Evolutionary conservation across 2,329 filamentous ascomycete genomes (phyloP).

Genomic region (Clonostachys chloroleuca): DNA sequence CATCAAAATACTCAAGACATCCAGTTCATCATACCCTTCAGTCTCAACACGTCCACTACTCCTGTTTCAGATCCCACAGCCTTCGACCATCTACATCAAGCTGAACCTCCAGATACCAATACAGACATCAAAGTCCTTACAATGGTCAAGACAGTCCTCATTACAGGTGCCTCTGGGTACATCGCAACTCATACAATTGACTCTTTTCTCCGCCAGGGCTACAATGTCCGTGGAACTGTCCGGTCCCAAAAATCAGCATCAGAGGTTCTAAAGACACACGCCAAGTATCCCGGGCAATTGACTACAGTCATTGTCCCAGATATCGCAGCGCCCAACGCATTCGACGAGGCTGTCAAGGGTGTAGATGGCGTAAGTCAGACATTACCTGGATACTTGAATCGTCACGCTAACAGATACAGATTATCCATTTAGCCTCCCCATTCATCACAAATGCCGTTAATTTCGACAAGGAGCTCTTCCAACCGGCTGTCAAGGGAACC

Average conservation of each 20-base stretch:
- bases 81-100: too few species aligned
- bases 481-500: slow-evolving; percentile 40
- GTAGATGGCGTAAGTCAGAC: slow-evolving; percentile 39
- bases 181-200: slow-evolving; percentile 27
- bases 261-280: slow-evolving; percentile 26
- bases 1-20: too few species aligned
- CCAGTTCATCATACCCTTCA: too few species aligned
- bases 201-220: slow-evolving; percentile 15
- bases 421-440: slow-evolving; percentile 18
- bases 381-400: slow-evolving; percentile 23
- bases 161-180: slow-evolving; percentile 6
- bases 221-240: slow-evolving; percentile 22
- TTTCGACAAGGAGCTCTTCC: slow-evolving; percentile 37
- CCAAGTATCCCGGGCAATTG: slow-evolving; percentile 23
- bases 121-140: too few species aligned
- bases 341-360: slow-evolving; percentile 28
- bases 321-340: slow-evolving; percentile 27
- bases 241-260: slow-evolving; percentile 19
- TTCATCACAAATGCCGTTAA: slow-evolving; percentile 34
- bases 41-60: too few species aligned
- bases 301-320: slow-evolving; percentile 36
- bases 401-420: neutral
- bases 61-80: too few species aligned
- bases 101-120: too few species aligned
- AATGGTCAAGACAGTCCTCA: neutral